Conservation (phyloP, 495 filamentous ascomycete species). For the Xylaria venustula region DNA sequence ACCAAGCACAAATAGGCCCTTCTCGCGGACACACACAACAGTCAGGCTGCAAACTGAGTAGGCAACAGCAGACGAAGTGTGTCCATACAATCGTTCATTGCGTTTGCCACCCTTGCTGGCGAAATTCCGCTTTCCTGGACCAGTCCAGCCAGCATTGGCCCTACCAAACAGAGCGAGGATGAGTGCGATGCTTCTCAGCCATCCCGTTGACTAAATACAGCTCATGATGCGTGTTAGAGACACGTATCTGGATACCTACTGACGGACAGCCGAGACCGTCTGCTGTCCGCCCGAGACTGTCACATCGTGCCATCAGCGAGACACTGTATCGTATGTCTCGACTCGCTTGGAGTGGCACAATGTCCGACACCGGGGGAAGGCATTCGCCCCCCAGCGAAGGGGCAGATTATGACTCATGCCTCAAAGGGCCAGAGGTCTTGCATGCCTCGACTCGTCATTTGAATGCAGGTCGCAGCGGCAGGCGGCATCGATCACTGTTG, state of each 20-base stretch:
- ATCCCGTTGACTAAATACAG: neutral
- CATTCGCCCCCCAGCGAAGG: neutral
- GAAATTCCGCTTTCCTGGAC: neutral
- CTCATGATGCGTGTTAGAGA: neutral
- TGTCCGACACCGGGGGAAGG: neutral
- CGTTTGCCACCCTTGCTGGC: neutral
- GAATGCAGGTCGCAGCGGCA: neutral
- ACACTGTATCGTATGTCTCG: neutral
- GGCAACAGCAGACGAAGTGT: too few relatives aligned
- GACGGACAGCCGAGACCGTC: neutral
- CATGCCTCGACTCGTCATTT: neutral
- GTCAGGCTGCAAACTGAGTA: neutral
- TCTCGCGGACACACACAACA: neutral
- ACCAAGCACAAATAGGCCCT: neutral
- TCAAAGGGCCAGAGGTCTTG: neutral
- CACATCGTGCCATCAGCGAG: neutral
- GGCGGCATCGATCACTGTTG: neutral
- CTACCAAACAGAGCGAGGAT: neutral
- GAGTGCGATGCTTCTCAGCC: neutral
- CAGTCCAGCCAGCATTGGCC: neutral
- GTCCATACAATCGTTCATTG: neutral
- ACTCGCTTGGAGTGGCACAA: neutral
- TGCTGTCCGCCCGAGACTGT: too few relatives aligned
- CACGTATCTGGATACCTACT: neutral
- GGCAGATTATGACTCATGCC: neutral